phyloP scores from a whole-genome alignment of 805 yeast species.

The Limtongia smithiae region DNA sequence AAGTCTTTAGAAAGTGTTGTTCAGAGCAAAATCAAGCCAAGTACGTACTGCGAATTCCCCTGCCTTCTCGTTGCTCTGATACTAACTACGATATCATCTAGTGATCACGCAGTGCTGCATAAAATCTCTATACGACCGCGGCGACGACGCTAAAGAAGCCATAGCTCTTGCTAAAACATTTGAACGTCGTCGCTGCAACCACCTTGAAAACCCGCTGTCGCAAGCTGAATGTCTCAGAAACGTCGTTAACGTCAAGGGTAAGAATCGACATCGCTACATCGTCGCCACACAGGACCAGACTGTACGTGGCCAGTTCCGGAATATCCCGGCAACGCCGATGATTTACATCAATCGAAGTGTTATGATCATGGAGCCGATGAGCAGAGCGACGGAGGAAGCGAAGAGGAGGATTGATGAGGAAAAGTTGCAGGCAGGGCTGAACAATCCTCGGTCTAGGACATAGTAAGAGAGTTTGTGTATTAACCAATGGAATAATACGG shows the following conservation, averaged over 20 bases:
- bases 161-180: slow-evolving; percentile 75
- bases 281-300: slow-evolving; percentile 79
- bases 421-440: slow-evolving; percentile 76
- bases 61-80: too few relatives aligned
- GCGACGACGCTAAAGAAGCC: slow-evolving; percentile 57
- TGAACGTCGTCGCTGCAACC: slow-evolving; percentile 93
- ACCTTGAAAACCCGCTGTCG: slow-evolving; percentile 53
- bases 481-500: not conserved
- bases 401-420: slow-evolving; percentile 54
- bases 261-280: slow-evolving; percentile 84
- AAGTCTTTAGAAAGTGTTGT: slow-evolving; percentile 77
- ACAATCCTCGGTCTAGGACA: slow-evolving; percentile 44
- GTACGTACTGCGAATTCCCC: slow-evolving; percentile 33
- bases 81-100: too few relatives aligned
- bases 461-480: not conserved
- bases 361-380: slow-evolving; percentile 92
- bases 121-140: slow-evolving; percentile 62
- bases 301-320: slow-evolving; percentile 64
- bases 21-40: slow-evolving; percentile 79
- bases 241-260: slow-evolving; percentile 65
- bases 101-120: slow-evolving; percentile 95
- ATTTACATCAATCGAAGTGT: slow-evolving; percentile 85
- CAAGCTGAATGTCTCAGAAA: slow-evolving; percentile 75
- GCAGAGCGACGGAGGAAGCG: slow-evolving; percentile 58
- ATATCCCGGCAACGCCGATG: slow-evolving; percentile 85